Conservation (phyloP, 2,329 filamentous ascomycete genomes). For the Trichoderma guizhouense region DNA sequence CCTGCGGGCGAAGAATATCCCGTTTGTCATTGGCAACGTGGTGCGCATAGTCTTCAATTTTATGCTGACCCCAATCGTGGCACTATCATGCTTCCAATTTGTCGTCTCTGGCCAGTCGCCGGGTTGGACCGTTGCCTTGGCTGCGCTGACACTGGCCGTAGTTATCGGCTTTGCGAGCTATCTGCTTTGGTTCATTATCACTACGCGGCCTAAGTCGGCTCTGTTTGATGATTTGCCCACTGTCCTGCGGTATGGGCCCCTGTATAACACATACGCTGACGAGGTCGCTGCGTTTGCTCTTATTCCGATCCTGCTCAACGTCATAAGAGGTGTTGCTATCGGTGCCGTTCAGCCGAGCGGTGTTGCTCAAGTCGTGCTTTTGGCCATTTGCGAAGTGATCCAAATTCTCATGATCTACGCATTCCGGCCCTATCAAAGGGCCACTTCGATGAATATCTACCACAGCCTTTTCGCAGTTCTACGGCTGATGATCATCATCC, state of each 20-base stretch:
- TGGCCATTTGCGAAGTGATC: constrained; percentile 93
- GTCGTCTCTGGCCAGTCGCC: constrained; percentile 69
- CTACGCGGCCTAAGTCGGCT: constrained; percentile 76
- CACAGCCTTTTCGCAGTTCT: constrained; percentile 80
- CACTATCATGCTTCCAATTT: constrained; percentile 87
- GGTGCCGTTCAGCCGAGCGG: constrained; percentile 91
- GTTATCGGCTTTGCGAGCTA: constrained; percentile 73
- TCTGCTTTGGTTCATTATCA: constrained; percentile 76
- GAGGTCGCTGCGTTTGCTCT: constrained; percentile 87
- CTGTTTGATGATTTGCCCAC: constrained; percentile 93
- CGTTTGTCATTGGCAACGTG: constrained; percentile 76
- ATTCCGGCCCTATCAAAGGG: constrained; percentile 83
- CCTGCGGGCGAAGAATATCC: constrained; percentile 83
- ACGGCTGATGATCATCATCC: constrained; percentile 69
- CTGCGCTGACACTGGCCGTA: constrained; percentile 69
- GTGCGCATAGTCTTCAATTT: constrained; percentile 90
- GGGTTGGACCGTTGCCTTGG: constrained; percentile 67
- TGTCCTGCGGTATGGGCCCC: constrained; percentile 81
- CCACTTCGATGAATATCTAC: constrained; percentile 97
- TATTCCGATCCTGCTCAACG: constrained; percentile 78
- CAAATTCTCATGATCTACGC: constrained; percentile 82
- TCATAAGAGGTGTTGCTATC: constrained; percentile 83
- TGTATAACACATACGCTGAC: constrained; percentile 98
- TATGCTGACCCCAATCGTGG: constrained; percentile 81
- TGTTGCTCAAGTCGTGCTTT: constrained; percentile 84